Base-by-base conservation (phyloP, 331 rosid genomes). In the Erythrophleum ivorense region DNA sequence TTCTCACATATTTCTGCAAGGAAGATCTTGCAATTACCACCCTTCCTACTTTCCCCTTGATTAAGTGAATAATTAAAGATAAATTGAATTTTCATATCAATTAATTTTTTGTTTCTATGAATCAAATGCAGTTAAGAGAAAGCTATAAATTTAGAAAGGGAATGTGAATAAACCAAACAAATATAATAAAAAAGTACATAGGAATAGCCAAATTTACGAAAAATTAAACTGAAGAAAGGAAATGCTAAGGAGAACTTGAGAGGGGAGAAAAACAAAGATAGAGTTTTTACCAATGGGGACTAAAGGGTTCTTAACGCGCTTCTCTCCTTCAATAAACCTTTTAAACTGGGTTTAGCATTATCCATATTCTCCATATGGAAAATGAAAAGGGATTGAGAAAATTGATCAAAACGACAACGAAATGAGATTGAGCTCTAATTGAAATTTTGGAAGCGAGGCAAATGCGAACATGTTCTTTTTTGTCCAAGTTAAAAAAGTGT, bases 221-320 rank as follows among this genome's bases (percentile, higher is more conserved):
- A 24, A 57, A 24, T 16, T 53, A 53, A 53, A 53, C 29, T 24
- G 29, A 24, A 24, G 29, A 24, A 24, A 24, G n/a, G 29, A 24
- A 24, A 24, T 24, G 29, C 29, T 24, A 24, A 24, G 29, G 29
- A 24, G 29, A 24, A 24, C 0, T 24, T 0, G 29, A 24, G 64
- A 69, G 60, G n/a, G 2, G 54, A 6, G 31, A 46, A n/a, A 66
- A 78, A 31, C 8, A 57, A 38, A 71, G 55, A 66, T 14, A 14
- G 33, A 52, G 14, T n/a, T 5, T 57, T 80, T 88, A 94, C 98
- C 97, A 24, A 92, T 24, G 59, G 98, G 97, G 19, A 94, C 98
- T 1, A 78, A 57, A 73, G 98, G 97, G 90, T 92, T 94, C 84
- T 91, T 86, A 34, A 76, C 80, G 70, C 94, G 91, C 89, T 91